Conservation (phyloP, 208 protist genomes). For the Crithidia thermophila region DNA sequence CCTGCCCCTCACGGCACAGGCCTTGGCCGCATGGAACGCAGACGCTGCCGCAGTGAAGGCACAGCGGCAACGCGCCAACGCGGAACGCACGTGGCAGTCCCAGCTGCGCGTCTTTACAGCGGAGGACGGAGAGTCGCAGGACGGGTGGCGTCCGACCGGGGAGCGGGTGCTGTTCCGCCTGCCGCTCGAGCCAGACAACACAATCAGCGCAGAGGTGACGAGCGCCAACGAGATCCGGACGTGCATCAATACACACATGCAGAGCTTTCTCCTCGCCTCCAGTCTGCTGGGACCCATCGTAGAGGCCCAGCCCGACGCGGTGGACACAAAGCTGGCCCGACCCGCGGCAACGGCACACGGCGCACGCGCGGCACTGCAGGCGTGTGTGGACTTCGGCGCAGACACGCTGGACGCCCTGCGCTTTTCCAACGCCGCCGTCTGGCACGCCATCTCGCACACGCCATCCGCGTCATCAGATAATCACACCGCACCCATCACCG, state of each 20-base stretch:
- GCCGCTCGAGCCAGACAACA: background rate
- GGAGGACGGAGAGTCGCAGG: background rate
- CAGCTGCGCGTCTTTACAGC: constrained; percentile 22
- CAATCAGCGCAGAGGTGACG: background rate
- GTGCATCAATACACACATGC: background rate
- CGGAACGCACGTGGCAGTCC: constrained; percentile 10
- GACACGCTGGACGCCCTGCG: constrained; percentile 19
- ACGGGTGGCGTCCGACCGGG: background rate
- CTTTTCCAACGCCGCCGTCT: constrained; percentile 22
- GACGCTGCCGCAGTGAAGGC: constrained; percentile 1
- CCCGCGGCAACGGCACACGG: constrained; percentile 8
- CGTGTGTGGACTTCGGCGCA: constrained; percentile 26
- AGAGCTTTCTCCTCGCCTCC: background rate
- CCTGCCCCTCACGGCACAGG: background rate
- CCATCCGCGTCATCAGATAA: no score
- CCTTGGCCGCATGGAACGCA: constrained; percentile 22
- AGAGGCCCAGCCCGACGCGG: background rate
- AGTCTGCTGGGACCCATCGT: background rate
- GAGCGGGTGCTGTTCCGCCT: constrained; percentile 29
- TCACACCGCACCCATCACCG: background rate
- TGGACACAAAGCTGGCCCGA: background rate
- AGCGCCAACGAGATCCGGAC: background rate
- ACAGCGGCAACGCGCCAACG: constrained; percentile 4
- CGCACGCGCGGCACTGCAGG: constrained; percentile 20
- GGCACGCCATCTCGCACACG: no score